Percentiles rank a stretch among this genome's conserved stretches.
These are phyloP conservation scores for Mucor mucedo DNA, from an alignment of 371 early-diverging fungal species.

Conservation along the genomic window DNA sequence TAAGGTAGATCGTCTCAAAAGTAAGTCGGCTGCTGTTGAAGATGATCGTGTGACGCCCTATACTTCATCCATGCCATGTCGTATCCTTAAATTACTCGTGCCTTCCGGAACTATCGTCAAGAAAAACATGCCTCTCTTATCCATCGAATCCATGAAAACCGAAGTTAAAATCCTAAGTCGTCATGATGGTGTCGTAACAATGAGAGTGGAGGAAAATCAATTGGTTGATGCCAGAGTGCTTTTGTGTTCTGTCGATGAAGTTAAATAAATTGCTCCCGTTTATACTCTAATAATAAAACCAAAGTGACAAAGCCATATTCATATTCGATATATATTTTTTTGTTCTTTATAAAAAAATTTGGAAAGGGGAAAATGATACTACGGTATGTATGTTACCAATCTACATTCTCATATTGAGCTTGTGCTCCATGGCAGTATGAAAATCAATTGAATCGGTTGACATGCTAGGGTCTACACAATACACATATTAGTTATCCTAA, in stretches of 20 bases:
- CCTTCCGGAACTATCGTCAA: constrained; percentile 61
- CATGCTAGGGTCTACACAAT: constrained; percentile 57
- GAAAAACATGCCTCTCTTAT: constrained; percentile 67
- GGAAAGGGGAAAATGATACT: too few relatives aligned
- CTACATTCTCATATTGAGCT: constrained; percentile 47
- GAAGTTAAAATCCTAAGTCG: constrained; percentile 70
- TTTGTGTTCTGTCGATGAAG: constrained; percentile 62
- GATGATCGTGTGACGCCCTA: constrained; percentile 67
- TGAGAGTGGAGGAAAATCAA: constrained; percentile 70
- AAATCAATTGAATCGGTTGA: constrained; percentile 68
- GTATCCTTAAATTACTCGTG: constrained; percentile 63
- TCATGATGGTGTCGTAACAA: constrained; percentile 63
- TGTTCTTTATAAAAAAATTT: neutral
- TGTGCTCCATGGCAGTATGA: constrained; percentile 71
- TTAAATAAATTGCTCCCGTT: constrained; percentile 11
- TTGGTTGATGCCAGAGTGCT: constrained; percentile 71
- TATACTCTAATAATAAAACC: constrained; percentile 2
- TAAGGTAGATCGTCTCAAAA: constrained; percentile 57
- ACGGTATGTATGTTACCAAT: neutral
- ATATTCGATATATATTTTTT: neutral
- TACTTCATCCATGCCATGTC: constrained; percentile 79
- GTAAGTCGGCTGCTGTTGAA: constrained; percentile 45
- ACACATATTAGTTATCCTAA: neutral
- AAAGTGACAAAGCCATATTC: too few relatives aligned
- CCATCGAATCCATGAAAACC: constrained; percentile 82